Evolutionary conservation across 192 early-diverging fungal genomes (phyloP).

Genomic region (Dissophora ornata): DNA sequence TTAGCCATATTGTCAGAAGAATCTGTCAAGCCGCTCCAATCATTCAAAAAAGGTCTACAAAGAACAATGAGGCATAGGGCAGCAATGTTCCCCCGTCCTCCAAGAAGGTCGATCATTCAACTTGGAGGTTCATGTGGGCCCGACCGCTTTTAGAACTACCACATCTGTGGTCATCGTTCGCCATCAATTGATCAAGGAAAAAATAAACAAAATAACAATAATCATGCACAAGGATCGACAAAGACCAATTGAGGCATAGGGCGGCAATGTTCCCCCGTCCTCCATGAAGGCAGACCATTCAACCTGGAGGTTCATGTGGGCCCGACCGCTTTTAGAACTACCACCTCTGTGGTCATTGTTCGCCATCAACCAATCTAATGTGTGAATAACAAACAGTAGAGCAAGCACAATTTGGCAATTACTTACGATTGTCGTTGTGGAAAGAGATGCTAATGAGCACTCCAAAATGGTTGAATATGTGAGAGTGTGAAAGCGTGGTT

Average conservation of each 20-base stretch:
- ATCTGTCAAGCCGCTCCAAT: constrained; percentile 1
- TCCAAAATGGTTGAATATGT: no score
- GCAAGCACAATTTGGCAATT: constrained; percentile 4
- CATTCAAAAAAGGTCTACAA: constrained; percentile 12
- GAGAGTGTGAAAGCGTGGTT: no score
- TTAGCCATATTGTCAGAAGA: no score
- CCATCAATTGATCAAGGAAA: constrained; percentile 15
- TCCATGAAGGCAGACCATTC: constrained; percentile 33
- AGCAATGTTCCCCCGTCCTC: constrained; percentile 32
- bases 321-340: constrained; percentile 33
- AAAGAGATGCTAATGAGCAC: no score
- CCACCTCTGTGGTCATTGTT: constrained; percentile 17
- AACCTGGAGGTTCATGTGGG: constrained; percentile 30
- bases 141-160: constrained; percentile 35
- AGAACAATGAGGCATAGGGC: constrained; percentile 28
- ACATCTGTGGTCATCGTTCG: constrained; percentile 19
- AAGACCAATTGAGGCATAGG: constrained; percentile 25
- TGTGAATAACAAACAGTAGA: constrained; percentile 5
- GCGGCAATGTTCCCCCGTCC: constrained; percentile 32
- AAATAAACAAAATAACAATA: not conserved
- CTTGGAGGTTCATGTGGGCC: constrained; percentile 24
- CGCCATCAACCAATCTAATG: constrained; percentile 31
- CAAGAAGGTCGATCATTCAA: constrained; percentile 30
- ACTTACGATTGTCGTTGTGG: constrained; percentile 4
- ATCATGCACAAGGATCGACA: constrained; percentile 5